These are phyloP conservation scores for Alternaria dauci DNA, from an alignment of 2,329 filamentous ascomycete genomes.

Conservation along the genomic window DNA sequence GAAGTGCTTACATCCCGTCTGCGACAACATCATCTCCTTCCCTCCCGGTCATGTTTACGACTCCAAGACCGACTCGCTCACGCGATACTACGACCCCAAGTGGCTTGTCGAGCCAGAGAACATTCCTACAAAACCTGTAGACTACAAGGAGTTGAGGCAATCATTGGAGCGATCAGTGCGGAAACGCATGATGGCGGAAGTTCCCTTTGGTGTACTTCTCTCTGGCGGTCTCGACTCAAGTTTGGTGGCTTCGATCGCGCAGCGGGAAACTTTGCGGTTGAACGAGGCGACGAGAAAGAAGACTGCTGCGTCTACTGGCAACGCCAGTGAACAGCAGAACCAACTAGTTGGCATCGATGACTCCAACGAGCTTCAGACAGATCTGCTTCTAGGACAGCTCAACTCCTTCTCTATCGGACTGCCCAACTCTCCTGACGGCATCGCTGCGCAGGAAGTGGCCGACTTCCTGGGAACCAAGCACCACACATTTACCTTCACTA, in stretches of 20 bases:
- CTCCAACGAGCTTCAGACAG: slow-evolving; percentile 84
- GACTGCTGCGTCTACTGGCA: slow-evolving; percentile 46
- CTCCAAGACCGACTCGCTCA: slow-evolving; percentile 85
- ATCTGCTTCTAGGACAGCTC: slow-evolving; percentile 91
- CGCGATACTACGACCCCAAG: slow-evolving; percentile 86
- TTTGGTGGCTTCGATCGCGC: slow-evolving; percentile 92
- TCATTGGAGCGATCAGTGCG: slow-evolving; percentile 89
- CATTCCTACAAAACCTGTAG: slow-evolving; percentile 80
- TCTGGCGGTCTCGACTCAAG: slow-evolving; percentile 97
- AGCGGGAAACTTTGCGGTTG: slow-evolving; percentile 85
- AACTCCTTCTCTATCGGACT: slow-evolving; percentile 99
- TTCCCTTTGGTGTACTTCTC: slow-evolving; percentile 93
- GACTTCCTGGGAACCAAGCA: slow-evolving; percentile 98
- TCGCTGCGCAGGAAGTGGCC: slow-evolving; percentile 90
- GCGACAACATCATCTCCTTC: slow-evolving; percentile 93
- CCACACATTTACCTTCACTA: slow-evolving; percentile 97
- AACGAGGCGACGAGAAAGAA: slow-evolving; percentile 66
- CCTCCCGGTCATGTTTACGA: slow-evolving; percentile 96
- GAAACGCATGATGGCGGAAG: slow-evolving; percentile 98
- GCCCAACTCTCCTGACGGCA: slow-evolving; percentile 88
- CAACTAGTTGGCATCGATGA: slow-evolving; percentile 93
- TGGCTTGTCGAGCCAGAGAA: slow-evolving; percentile 85
- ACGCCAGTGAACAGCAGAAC: slow-evolving; percentile 30
- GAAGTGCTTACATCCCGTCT: slow-evolving; percentile 91
- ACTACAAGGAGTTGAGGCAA: slow-evolving; percentile 82